Base-by-base conservation (phyloP, 108 stramenopile species). In the Nitzschia inconspicua region DNA sequence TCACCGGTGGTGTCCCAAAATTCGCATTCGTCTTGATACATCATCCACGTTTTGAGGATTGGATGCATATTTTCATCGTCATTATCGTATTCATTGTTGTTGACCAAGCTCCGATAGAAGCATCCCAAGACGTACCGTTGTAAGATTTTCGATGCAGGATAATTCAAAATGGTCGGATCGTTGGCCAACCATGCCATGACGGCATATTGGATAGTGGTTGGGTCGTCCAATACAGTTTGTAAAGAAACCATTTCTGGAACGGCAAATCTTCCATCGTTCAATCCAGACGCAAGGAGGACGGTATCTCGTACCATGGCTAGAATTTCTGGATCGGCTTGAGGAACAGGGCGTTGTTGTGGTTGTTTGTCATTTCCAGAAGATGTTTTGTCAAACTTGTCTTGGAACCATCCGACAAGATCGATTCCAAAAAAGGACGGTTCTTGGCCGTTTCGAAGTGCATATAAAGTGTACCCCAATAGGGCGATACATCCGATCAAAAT, bases 81-180 rank as follows among this genome's bases (percentile, higher is more conserved):
- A 25, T 35, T 3, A 31, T 10, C 19, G 31, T 43, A 3, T 39
- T 47, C 20, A 22, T 46, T 32, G 0, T 20, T 24, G 40, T n/a
- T 14, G 40, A n/a, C 48, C 22, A 63, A 39, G 11, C 30, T 28
- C 46, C 36, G 19, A 36, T 48, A 66, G 24, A 57, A 44, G 35
- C 42, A 43, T 3, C 44, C 65, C 19, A 66, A 47, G 8, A 55
- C 65, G 26, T 55, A 66, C 3, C 65, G 54, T 47, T 66, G 65
- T 10, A 66, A 14, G 23, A 66, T n/a, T 26, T 53, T 24, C 1
- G 7, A 11, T 0, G 53, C 6, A 10, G 65, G 26, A 28, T 66
- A 66, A 2, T 23, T 31, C 8, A 43, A 2, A 0, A 66, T 7
- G 18, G 23, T 20, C 10, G 65, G 65, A 48, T 66, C 65, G 3